Conservation (phyloP, 148 eudicot species). For the Fallopia convolvulus region DNA sequence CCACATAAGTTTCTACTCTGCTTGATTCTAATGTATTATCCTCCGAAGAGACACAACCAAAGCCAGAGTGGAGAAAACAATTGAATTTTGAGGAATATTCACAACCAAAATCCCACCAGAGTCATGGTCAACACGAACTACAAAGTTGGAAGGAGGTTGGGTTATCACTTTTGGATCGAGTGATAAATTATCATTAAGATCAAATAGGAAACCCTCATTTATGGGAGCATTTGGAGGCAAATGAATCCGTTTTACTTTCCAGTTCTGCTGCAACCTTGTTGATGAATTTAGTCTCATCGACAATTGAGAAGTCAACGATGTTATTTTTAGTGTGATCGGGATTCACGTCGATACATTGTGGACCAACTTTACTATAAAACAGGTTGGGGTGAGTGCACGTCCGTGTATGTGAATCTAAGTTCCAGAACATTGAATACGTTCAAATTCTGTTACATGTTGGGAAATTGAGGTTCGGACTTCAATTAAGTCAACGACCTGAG, state of each 20-base stretch:
- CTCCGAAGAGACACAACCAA: conserved; percentile 32
- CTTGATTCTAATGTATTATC: conserved; percentile 17
- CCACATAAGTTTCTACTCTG: conserved; percentile 18
- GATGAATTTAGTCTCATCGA: no score
- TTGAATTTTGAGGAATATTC: conserved; percentile 61
- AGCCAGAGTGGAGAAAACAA: conserved; percentile 62
- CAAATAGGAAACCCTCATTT: conserved; percentile 90
- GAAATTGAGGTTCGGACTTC: no score
- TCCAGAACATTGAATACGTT: no score
- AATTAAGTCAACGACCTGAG: no score
- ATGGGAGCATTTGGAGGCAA: conserved; percentile 69
- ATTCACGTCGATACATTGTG: no score
- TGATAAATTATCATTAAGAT: conserved; percentile 60
- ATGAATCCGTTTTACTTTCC: conserved; percentile 94
- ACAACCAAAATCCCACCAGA: conserved; percentile 85
- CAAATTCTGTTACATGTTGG: no score
- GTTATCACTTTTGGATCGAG: conserved; percentile 42
- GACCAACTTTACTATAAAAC: no score
- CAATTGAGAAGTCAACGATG: no score
- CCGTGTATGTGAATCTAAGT: no score
- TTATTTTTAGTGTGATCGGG: no score
- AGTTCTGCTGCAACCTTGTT: conserved; percentile 98
- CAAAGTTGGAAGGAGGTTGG: conserved; percentile 59
- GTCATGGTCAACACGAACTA: conserved; percentile 81
- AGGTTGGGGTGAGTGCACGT: no score